phyloP scores from a whole-genome alignment of 2,329 filamentous ascomycete species.

The Clonostachys chloroleuca region DNA sequence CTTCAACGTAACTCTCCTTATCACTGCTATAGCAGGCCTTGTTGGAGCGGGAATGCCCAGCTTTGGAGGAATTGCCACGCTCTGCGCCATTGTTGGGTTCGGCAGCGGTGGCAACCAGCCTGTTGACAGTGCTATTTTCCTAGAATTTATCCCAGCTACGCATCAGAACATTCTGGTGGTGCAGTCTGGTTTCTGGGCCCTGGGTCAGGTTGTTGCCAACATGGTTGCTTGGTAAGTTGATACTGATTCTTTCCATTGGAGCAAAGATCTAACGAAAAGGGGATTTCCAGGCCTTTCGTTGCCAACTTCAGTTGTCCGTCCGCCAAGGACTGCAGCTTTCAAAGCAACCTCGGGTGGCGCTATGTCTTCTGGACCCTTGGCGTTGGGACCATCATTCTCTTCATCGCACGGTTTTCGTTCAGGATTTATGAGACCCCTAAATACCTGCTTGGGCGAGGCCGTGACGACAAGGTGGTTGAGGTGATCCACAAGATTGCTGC shows the following conservation, averaged over 20 bases:
- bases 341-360: slow-evolving; percentile 37
- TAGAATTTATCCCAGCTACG: slow-evolving; percentile 33
- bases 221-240: slow-evolving; percentile 21
- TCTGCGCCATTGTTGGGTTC: slow-evolving; percentile 40
- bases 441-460: slow-evolving; percentile 26
- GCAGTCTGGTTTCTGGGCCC: slow-evolving; percentile 31
- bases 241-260: not conserved
- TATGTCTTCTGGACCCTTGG: slow-evolving; percentile 31
- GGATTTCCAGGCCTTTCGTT: slow-evolving; percentile 11
- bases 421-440: slow-evolving; percentile 29
- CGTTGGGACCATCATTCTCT: slow-evolving; percentile 26
- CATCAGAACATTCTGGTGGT: slow-evolving; percentile 32
- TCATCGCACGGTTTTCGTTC: slow-evolving; percentile 26
- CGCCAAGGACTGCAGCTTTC: slow-evolving; percentile 13
- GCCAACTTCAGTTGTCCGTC: slow-evolving; percentile 22
- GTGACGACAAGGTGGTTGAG: slow-evolving; percentile 31
- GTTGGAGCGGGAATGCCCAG: slow-evolving; percentile 49
- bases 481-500: slow-evolving; percentile 32
- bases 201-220: slow-evolving; percentile 25
- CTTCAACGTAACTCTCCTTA: slow-evolving; percentile 55
- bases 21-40: slow-evolving; percentile 52
- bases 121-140: slow-evolving; percentile 34
- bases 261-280: no score
- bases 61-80: slow-evolving; percentile 47
- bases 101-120: slow-evolving; percentile 32